Evolutionary conservation across 768 basidiomycete genomes (phyloP).

Genomic region (Nidularia sp.): DNA sequence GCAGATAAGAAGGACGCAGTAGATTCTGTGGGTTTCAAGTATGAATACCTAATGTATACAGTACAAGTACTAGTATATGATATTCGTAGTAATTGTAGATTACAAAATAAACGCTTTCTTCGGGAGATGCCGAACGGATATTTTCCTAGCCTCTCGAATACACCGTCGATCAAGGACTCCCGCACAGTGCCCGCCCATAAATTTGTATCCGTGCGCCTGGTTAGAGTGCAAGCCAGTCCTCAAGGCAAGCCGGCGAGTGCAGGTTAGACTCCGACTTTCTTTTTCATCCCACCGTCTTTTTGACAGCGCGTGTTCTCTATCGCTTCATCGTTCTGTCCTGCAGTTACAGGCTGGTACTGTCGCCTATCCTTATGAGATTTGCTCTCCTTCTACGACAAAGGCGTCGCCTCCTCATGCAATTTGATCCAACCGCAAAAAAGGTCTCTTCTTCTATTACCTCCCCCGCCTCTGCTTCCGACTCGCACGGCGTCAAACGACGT

Average conservation of each 20-base stretch:
- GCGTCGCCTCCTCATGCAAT: constrained; percentile 59
- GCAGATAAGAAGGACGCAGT: too few species aligned
- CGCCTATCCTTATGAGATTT: constrained; percentile 43
- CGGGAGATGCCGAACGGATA: not conserved
- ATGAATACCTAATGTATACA: too few species aligned
- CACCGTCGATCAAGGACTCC: not conserved
- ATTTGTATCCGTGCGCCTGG: not conserved
- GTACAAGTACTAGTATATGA: too few species aligned
- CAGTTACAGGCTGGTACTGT: not conserved
- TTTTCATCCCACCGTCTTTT: not conserved
- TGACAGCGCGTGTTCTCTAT: not conserved
- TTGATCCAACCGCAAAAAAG: constrained; percentile 31
- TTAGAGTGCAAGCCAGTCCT: not conserved
- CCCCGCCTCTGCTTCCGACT: constrained; percentile 6
- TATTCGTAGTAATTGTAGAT: too few species aligned
- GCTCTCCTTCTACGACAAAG: constrained; percentile 40
- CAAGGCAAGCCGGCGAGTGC: constrained; percentile 3
- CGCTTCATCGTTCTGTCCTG: not conserved
- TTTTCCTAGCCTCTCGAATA: too few species aligned
- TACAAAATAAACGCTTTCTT: not conserved
- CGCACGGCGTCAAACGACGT: constrained; percentile 37
- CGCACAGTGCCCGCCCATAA: not conserved
- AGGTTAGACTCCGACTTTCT: constrained; percentile 5
- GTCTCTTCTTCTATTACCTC: constrained; percentile 16
- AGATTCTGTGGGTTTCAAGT: too few species aligned